Conservation (phyloP, 257 asterid genomes). For the Ligustrum vulgare region DNA sequence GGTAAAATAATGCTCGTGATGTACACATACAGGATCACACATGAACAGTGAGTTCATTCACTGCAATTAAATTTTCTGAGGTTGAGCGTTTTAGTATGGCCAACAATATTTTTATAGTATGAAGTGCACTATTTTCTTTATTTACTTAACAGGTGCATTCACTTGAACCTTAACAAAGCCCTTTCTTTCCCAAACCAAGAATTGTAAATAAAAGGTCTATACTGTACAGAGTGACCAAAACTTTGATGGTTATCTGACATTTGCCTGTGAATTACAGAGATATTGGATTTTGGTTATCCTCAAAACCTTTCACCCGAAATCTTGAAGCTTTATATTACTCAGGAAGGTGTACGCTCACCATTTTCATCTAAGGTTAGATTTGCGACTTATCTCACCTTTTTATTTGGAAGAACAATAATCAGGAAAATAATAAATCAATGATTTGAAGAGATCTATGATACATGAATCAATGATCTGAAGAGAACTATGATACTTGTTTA, state of each 20-base stretch:
- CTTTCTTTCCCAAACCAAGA: not conserved
- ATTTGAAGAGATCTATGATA: too few relatives aligned
- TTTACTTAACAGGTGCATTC: conserved; percentile 4
- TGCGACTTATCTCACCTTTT: conserved; percentile 4
- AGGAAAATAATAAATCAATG: not conserved
- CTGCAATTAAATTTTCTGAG: conserved; percentile 8
- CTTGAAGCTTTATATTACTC: conserved; percentile 97
- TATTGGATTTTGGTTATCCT: conserved; percentile 99
- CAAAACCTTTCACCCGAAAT: conserved; percentile 98
- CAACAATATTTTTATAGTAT: not conserved
- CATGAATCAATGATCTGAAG: not conserved
- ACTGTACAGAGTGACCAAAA: conserved; percentile 15
- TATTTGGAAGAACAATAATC: not conserved
- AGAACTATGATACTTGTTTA: conserved; percentile 4
- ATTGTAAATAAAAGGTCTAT: not conserved
- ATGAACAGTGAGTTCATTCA: not conserved
- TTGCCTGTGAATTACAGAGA: conserved; percentile 58
- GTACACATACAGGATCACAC: not conserved
- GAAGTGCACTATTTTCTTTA: not conserved
- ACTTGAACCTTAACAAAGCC: conserved; percentile 3
- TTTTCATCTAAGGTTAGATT: conserved; percentile 89
- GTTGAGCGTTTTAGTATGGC: not conserved
- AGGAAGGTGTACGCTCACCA: conserved; percentile 99
- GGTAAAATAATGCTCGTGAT: not conserved
- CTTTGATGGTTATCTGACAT: conserved; percentile 16